Percentiles rank a stretch among this genome's conserved stretches.
Conservation (phyloP, 768 basidiomycete genomes). For the Leucosporidium creatinivorum region DNA sequence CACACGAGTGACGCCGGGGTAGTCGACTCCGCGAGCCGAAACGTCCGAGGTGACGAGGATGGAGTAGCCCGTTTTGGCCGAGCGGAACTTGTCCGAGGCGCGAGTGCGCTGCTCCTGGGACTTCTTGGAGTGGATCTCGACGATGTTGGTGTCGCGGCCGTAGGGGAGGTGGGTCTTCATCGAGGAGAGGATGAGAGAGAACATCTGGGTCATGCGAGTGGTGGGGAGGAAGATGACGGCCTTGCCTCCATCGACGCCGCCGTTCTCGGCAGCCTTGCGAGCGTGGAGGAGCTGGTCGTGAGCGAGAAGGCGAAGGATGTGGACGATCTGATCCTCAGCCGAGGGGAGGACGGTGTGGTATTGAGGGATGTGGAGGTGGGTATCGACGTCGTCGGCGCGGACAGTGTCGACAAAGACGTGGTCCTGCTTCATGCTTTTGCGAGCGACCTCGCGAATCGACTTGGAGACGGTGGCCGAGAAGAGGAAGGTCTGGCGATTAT, state of each 20-base stretch:
- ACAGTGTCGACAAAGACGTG: constrained; percentile 55
- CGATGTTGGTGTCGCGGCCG: constrained; percentile 53
- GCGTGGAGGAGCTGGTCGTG: constrained; percentile 77
- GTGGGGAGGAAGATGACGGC: constrained; percentile 63
- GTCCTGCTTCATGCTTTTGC: constrained; percentile 39
- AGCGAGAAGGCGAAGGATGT: constrained; percentile 67
- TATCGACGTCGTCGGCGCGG: constrained; percentile 53
- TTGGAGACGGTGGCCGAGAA: constrained; percentile 48
- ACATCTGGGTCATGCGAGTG: constrained; percentile 72
- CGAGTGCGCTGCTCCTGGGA: constrained; percentile 49
- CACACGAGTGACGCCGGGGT: constrained; percentile 60
- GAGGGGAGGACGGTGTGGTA: constrained; percentile 66
- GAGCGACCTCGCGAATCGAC: constrained; percentile 44
- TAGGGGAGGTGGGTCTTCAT: constrained; percentile 50
- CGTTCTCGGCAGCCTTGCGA: constrained; percentile 39
- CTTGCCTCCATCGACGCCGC: constrained; percentile 37
- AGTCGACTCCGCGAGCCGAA: constrained; percentile 58
- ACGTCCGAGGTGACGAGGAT: constrained; percentile 46
- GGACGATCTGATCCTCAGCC: constrained; percentile 64
- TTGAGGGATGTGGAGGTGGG: constrained; percentile 69
- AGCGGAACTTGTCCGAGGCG: constrained; percentile 54
- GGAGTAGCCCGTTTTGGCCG: constrained; percentile 56
- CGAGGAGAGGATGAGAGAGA: constrained; percentile 55
- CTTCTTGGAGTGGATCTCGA: constrained; percentile 64
- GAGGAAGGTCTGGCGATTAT: constrained; percentile 49